Evolutionary conservation across 768 basidiomycete genomes (phyloP), one percentile per base, ranked within the genome.

Genomic region (Boletales sp.): DNA sequence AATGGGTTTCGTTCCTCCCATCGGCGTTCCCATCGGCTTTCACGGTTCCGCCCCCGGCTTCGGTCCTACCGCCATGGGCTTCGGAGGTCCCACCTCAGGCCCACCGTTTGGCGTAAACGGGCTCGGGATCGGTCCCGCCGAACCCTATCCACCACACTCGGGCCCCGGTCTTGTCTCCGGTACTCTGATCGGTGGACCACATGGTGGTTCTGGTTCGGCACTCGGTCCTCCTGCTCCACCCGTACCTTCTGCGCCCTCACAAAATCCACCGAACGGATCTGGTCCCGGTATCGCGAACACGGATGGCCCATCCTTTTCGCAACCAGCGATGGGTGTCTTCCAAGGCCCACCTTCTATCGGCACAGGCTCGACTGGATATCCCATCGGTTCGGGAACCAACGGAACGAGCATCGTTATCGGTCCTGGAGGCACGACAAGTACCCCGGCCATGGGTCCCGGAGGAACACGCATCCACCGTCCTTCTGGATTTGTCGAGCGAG

Each of bases 401-500:
- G 61, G 61, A 33, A 33, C 61, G 35, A 63, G 61, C 4, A 42
- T 63, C 25, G 61, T 63, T 28, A 63, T 63, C 7, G 61, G 61
- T n/a, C 61, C 61, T 1, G 62, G 61, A 38, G 60, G 61, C 9
- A 31, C 59, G 18, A 51, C 61, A 19, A 64, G 50, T 9, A 49
- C 54, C 12, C 49, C 55, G 7, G 46, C 34, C 28, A 44, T 53
- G 13, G 60, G 59, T 17, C 50, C 54, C 17, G 64, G 53, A 28
- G 59, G 59, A 13, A 10, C 50, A 18, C 59, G 64, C 38, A 57
- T 56, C 11, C 64, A 57, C 35, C 64, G 64, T 21, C 55, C 61
- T 15, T 53, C 63, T 1, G 51, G 44, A n/a, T 61, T 32, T 56
- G 74, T 73, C 55, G 72, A 72, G 8, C 63, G 65, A 44, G 49